phyloP scores from a whole-genome alignment of 306 rosid genomes.

The Dicorynia guianensis region DNA sequence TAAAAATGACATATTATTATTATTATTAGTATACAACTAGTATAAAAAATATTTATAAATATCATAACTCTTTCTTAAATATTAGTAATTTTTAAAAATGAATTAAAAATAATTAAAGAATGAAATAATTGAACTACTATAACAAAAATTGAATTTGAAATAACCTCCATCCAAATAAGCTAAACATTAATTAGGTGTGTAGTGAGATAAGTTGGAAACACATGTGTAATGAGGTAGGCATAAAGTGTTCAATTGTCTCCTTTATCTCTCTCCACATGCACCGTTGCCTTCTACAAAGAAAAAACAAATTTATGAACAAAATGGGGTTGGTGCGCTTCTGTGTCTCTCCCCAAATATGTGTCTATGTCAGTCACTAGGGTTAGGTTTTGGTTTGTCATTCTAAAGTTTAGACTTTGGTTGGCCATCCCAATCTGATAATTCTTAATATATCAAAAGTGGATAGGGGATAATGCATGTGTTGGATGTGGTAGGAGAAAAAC shows the following conservation, averaged over 20 bases:
- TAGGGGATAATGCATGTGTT: background rate
- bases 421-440: slow-evolving; percentile 12
- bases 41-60: too few relatives aligned
- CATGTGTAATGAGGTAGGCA: slow-evolving; percentile 47
- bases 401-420: slow-evolving; percentile 23
- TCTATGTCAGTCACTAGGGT: background rate
- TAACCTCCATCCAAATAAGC: too few relatives aligned
- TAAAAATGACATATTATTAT: too few relatives aligned
- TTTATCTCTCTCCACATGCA: slow-evolving; percentile 17
- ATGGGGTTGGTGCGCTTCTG: background rate
- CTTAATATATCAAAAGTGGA: slow-evolving; percentile 33
- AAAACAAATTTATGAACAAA: background rate
- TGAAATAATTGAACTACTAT: too few relatives aligned
- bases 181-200: too few relatives aligned
- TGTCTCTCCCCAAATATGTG: background rate
- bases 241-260: slow-evolving; percentile 45
- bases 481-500: slow-evolving; percentile 21
- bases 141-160: too few relatives aligned
- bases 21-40: too few relatives aligned
- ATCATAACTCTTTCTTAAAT: too few relatives aligned
- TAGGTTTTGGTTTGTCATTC: slow-evolving; percentile 47
- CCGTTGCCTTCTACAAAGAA: background rate
- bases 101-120: too few relatives aligned
- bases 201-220: too few relatives aligned
- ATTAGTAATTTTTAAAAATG: too few relatives aligned